Evolutionary conservation across 768 basidiomycete species (phyloP), one percentile per base, ranked within the genome.

Genomic region (Fibroporia radiculosa): DNA sequence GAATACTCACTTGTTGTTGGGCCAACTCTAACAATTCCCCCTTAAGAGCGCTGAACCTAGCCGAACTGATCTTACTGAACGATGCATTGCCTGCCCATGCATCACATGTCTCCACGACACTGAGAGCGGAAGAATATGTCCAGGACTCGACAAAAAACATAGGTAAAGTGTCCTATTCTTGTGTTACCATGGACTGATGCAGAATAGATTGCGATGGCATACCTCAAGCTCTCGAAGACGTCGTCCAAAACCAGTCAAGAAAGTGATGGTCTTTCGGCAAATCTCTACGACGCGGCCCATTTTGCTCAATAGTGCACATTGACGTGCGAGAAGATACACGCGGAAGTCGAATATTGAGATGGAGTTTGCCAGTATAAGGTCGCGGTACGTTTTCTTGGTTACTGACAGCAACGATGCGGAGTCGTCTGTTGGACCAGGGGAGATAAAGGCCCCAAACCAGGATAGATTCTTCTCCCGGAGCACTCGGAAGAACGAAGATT

Each of bases 341-440:
- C 93, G 78, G 55, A 97, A 85, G 67, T 98, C 96, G 58, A 98
- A 95, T 7, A 95, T 76, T 3, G 91, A 86, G 52, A 99, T 93
- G 4, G 81, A 76, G 64, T 95, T 96, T 20, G 83, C 78, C 19
- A 93, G 75, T 47, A 97, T 91, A 36, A 95, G 72, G 45, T 93
- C 87, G 13, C 87, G 77, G 56, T 96, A 97, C 1, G 86, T 80
- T 57, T 96, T 97, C 65, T 79, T 82, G 26, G 71, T 69, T 4
- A 78, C 66, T 6, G 86, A 84, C n/a, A 97, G 71, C 31, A 97
- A 69, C 1, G 93, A 83, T 18, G 73, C 57, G 2, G 86, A 83
- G 54, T 96, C 93, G 61, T 97, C 93, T 32, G 74, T 73, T 12
- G 73, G 65, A 1, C 66, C 61, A 13, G 79, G 78, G 18, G 79